phyloP scores from a whole-genome alignment of 2,329 filamentous ascomycete species.

The Neonectria magnoliae region DNA sequence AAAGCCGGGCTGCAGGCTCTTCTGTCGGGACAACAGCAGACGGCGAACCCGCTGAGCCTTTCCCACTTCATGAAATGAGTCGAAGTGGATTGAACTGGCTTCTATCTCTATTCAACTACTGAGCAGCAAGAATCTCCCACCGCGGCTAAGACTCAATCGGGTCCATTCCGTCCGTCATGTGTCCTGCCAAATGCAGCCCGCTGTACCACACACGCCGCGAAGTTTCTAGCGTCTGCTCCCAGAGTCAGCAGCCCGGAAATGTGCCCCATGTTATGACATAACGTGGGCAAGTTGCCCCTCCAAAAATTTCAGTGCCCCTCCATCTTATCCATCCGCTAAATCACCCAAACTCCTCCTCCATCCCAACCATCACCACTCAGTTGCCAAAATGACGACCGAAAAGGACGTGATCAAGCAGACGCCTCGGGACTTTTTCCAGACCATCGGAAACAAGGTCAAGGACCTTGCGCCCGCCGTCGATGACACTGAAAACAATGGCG shows the following conservation, averaged over 20 bases:
- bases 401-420: constrained; percentile 52
- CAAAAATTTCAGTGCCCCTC: constrained; percentile 47
- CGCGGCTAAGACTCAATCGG: constrained; percentile 17
- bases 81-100: not conserved
- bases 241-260: not conserved
- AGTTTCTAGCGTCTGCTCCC: constrained; percentile 38
- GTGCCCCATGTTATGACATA: constrained; percentile 43
- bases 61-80: constrained; percentile 61
- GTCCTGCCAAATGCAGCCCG: not conserved
- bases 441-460: constrained; percentile 70
- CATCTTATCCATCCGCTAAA: constrained; percentile 28
- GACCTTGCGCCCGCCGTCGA: constrained; percentile 56
- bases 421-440: constrained; percentile 66
- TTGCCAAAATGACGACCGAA: constrained; percentile 53
- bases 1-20: constrained; percentile 74
- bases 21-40: constrained; percentile 62
- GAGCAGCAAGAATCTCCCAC: not conserved
- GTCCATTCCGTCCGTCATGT: constrained; percentile 3
- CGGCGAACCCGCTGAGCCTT: constrained; percentile 59
- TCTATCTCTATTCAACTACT: not conserved
- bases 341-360: constrained; percentile 19
- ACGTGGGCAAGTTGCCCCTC: constrained; percentile 42
- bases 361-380: constrained; percentile 30
- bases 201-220: constrained; percentile 24
- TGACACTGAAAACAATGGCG: constrained; percentile 45